Conservation (phyloP, 2,329 filamentous ascomycete genomes). For the Trichoderma sp. region DNA sequence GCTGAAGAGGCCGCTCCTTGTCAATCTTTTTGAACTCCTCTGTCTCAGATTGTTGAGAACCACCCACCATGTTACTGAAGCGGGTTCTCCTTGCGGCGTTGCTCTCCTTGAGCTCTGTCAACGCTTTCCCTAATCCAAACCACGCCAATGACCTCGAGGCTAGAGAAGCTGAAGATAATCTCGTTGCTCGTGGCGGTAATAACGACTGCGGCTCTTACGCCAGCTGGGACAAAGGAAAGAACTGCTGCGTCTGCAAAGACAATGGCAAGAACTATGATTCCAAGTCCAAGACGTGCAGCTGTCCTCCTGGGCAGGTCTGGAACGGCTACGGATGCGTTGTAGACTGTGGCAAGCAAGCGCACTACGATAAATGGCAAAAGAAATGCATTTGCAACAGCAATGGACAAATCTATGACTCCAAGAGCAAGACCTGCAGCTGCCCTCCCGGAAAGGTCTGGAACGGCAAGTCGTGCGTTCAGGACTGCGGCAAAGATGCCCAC, state of each 20-base stretch:
- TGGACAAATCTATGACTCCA: constrained; percentile 9
- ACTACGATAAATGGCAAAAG: not conserved
- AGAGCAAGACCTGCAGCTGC: constrained; percentile 21
- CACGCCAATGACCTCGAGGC: constrained; percentile 17
- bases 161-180: constrained; percentile 14
- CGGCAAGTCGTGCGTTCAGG: not conserved
- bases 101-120: constrained; percentile 24
- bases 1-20: not conserved
- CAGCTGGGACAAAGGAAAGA: constrained; percentile 14
- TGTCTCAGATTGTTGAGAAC: not conserved
- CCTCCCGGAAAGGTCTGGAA: constrained; percentile 20
- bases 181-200: not conserved
- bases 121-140: constrained; percentile 22
- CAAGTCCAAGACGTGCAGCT: constrained; percentile 23
- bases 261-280: constrained; percentile 23
- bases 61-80: constrained; percentile 22
- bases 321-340: constrained; percentile 16
- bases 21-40: constrained; percentile 5
- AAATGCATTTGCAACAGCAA: constrained; percentile 11
- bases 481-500: constrained; percentile 25
- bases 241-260: constrained; percentile 26
- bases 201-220: constrained; percentile 23
- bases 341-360: constrained; percentile 21
- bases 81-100: constrained; percentile 18
- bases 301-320: constrained; percentile 17